phyloP scores from a whole-genome alignment of 2,329 filamentous ascomycete genomes.

The Neophaeococcomyces aloes region DNA sequence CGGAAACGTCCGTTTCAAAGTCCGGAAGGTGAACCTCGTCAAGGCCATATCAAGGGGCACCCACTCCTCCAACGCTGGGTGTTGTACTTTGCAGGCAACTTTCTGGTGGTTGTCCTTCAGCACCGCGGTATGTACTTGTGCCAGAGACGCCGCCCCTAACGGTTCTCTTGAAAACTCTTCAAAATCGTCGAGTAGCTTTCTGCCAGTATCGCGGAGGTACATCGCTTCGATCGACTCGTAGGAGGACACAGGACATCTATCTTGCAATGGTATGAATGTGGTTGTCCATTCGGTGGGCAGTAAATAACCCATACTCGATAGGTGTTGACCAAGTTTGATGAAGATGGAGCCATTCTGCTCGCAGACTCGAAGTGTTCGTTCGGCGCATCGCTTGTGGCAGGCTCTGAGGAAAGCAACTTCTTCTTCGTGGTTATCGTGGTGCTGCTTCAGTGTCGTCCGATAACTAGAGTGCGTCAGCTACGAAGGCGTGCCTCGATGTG shows the following conservation, averaged over 20 bases:
- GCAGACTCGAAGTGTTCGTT: slow-evolving; percentile 72
- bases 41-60: slow-evolving; percentile 75
- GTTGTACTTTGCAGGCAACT: slow-evolving; percentile 94
- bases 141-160: slow-evolving; percentile 85
- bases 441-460: slow-evolving; percentile 67
- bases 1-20: slow-evolving; percentile 84
- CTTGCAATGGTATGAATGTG: slow-evolving; percentile 91
- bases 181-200: slow-evolving; percentile 70
- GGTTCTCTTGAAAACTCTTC: slow-evolving; percentile 69
- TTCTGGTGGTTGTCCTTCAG: slow-evolving; percentile 70
- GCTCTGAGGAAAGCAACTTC: slow-evolving; percentile 59
- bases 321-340: slow-evolving; percentile 91
- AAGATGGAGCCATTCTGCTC: slow-evolving; percentile 98
- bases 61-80: slow-evolving; percentile 82
- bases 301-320: slow-evolving; percentile 93
- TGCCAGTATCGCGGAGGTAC: slow-evolving; percentile 74
- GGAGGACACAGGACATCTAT: slow-evolving; percentile 87
- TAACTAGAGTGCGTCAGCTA: slow-evolving; percentile 50
- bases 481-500: background rate
- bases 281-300: slow-evolving; percentile 85
- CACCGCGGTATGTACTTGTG: slow-evolving; percentile 84
- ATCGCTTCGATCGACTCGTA: slow-evolving; percentile 76
- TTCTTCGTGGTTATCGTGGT: slow-evolving; percentile 51
- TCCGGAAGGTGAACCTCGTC: slow-evolving; percentile 80
- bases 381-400: slow-evolving; percentile 87